Conservation (phyloP, 228 moss, liverwort and hornwort species). For the Sphagnum magellanicum region DNA sequence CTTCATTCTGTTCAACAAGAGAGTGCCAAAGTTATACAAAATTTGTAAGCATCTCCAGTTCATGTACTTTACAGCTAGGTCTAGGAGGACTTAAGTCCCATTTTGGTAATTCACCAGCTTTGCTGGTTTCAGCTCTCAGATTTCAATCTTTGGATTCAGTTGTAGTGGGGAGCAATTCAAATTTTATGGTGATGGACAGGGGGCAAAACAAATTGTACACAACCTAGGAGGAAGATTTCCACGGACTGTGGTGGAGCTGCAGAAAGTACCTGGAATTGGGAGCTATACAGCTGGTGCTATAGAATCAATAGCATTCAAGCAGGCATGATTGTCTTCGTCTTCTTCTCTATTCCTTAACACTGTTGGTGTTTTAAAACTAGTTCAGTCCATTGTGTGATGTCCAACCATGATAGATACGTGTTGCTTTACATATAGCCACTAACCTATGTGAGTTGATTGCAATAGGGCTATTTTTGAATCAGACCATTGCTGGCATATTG, state of each 20-base stretch:
- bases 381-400: no score
- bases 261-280: conserved; percentile 82
- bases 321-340: conserved; percentile 29
- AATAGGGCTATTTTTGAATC: background rate
- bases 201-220: conserved; percentile 66
- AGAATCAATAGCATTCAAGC: conserved; percentile 84
- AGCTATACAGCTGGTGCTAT: conserved; percentile 92
- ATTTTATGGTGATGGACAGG: conserved; percentile 33
- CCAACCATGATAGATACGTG: no score
- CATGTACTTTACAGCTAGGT: no score
- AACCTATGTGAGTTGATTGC: background rate
- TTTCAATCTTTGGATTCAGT: no score
- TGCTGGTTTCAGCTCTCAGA: no score
- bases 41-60: no score
- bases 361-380: no score
- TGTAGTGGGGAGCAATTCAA: conserved; percentile 1
- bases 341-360: background rate
- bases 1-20: no score
- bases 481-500: background rate
- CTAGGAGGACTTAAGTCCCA: no score
- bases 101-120: no score
- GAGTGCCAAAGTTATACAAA: no score
- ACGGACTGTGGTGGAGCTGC: conserved; percentile 49
- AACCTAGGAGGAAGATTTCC: conserved; percentile 59
- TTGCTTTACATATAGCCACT: no score